Base-by-base conservation (phyloP, 257 asterid species). In the Nyctanthes arbortristis region DNA sequence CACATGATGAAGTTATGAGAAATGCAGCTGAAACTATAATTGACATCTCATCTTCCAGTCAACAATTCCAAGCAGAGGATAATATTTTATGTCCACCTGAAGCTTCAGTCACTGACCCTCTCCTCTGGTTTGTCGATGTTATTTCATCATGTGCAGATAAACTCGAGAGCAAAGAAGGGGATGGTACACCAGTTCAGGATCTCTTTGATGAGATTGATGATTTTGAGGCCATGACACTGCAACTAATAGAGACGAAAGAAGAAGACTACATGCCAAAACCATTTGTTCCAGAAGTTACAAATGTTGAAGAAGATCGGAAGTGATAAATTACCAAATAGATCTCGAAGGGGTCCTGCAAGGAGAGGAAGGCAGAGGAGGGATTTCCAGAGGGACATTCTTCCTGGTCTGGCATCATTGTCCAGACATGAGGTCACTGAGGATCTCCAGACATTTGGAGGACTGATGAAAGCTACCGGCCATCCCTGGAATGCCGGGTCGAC, bases 351-450 rank as follows among this genome's bases (percentile, higher is more conserved):
- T 20, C 96, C 87, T 61, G 45, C 91, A 2, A 84, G 95, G 82
- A 89, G 99, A 84, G 99, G 99, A 64, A 86, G 97, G 78, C 97
- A 85, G 32, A 75, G 97, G 62, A 85, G 93, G 85, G 99, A 94
- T 75, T 94, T 94, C 66, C 99, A 91, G 76, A 36, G 95, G 83
- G 97, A 91, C 72, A 87, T 89, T 60, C 99, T 91, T 31, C 99
- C 97, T 0, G 97, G 99, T 31, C 78, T 94, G 45, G 77, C 84
- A 45, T 83, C 97, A 11, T 65, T 94, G 65, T 86, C 97, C 0
- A 84, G 99, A 66, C 88, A 85, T 5, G 99, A 91, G 67, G 89
- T 91, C 77, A 86, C 97, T 0, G 96, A 94, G 84, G 99, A 94
- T 82, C 72, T 94, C 61, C 99, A 91, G 83, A 86, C 80, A 67